Evolutionary conservation across 2,329 filamentous ascomycete genomes (phyloP), one percentile per base, ranked within the genome.

Genomic region (Leptographium wingfieldii): DNA sequence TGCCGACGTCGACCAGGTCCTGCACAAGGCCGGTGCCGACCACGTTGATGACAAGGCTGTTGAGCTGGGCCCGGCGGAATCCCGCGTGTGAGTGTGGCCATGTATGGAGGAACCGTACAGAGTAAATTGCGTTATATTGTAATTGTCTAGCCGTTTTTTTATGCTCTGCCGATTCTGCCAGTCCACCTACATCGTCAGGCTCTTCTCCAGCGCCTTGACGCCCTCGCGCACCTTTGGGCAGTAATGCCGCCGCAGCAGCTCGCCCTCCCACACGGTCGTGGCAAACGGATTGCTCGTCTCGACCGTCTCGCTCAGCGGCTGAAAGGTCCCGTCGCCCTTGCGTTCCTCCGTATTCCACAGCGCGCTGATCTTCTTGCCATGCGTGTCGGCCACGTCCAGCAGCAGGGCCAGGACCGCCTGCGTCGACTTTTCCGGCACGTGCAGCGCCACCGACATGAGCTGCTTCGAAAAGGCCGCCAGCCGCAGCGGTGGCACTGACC

Each of bases 271-370:
- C 0, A 95, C 80, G 0, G 90, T 96, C 5, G 85, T 84, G 0
- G 92, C 88, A 72, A 94, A 95, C 0, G 92, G 91, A 73, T 97
- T 97, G 65, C 87, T 92, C 9, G 83, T 85, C 72, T 96, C 92
- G 3, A 95, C 81, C 64, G 86, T 88, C 33, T 80, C 79, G 53
- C 84, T 83, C 52, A 86, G 71, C 0, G 90, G 79, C 72, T 92
- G 87, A 68, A 89, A 97, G 1, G 86, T 82, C 2, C 94, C 94
- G 70, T 97, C 92, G 7, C 92, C 92, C 70, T 89, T 88, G 56
- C 92, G 80, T 76, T 97, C 94, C 70, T 97, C 92, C 0, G 91
- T 95, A 68, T 95, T 85, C 92, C 94, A 99, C 62, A 99, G 73
- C n/a, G 86, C 83, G 46, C 82, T 82, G 52, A 97, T 82, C 73